phyloP scores from a whole-genome alignment of 495 filamentous ascomycete species.

The Penicillium steckii region DNA sequence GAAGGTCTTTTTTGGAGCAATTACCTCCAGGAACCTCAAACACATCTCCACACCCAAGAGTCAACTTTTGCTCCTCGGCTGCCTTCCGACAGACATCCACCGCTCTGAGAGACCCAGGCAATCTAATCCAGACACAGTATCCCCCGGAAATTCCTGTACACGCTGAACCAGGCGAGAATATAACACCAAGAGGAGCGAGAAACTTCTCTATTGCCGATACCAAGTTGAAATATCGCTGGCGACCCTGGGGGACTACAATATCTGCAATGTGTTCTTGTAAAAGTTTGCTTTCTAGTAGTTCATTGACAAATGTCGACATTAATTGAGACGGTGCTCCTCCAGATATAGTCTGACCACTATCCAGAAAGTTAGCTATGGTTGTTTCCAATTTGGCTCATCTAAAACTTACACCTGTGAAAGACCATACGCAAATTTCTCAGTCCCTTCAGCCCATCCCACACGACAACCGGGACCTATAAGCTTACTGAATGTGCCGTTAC shows the following conservation, averaged over 20 bases:
- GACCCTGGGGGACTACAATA: conserved; percentile 45
- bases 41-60: conserved; percentile 53
- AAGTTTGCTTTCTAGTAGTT: conserved; percentile 47
- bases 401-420: conserved; percentile 51
- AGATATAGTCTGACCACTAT: conserved; percentile 57
- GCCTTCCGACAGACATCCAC: conserved; percentile 45
- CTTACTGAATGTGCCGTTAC: conserved; percentile 73
- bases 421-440: conserved; percentile 53
- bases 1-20: conserved; percentile 14
- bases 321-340: conserved; percentile 72
- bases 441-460: conserved; percentile 70
- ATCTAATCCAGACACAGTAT: conserved; percentile 66
- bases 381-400: background rate
- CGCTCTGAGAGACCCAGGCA: conserved; percentile 45
- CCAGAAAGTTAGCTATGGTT: conserved; percentile 1
- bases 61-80: conserved; percentile 47
- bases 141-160: conserved; percentile 53
- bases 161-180: conserved; percentile 43
- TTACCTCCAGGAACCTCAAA: conserved; percentile 57
- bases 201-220: conserved; percentile 45
- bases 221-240: conserved; percentile 46
- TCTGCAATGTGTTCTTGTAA: conserved; percentile 46
- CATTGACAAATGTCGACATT: conserved; percentile 58
- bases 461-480: conserved; percentile 64
- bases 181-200: conserved; percentile 54